Base-by-base conservation (phyloP, 495 filamentous ascomycete species). In the Penicillium maclennaniae region DNA sequence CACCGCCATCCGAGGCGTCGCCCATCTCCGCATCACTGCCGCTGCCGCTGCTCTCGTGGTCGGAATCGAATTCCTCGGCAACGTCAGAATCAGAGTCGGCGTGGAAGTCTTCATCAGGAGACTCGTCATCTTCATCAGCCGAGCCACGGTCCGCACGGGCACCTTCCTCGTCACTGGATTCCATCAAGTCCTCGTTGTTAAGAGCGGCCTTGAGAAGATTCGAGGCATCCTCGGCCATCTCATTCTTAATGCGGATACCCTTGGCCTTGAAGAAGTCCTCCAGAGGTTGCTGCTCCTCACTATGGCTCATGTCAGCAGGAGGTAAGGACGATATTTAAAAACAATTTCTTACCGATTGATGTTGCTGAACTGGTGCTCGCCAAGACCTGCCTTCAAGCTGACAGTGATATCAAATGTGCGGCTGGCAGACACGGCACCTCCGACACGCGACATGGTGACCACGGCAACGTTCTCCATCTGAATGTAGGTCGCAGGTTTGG, bases 381-480 rank as follows among this genome's bases (percentile, higher is more conserved):
- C 87, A 36, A 80, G 73, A 14, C 83, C 84, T 31, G 69, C 74
- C 78, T 97, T 97, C 72, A 96, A 73, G 34, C 83, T 85, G 43
- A 99, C 85, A 0, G 91, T 91, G 54, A 99, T 96, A 63, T 99
- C 95, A 55, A 99, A 99, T 1, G 95, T 99, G 45, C 93, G 86
- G 58, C 90, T 88, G 17, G 95, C 91, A 8, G 92, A 95, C 26
- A 97, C 83, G 7, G 93, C 91, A 26, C 95, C 95, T 27, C 89
- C 90, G 20, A 99, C 92, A 63, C 93, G 89, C 17, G 91, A 96
- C 83, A 99, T 93, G 8, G 90, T 95, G 50, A 99, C 87, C 34
- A 87, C 84, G 7, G 86, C 80, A 16, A 95, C 84, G 56, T 92
- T 89, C 53, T 97, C 95, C 66, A 96, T 88, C 38, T 90, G 85